Evolutionary conservation across 805 yeast species (phyloP), one percentile per base, ranked within the genome.

Genomic region (Ogataea ramenticola): DNA sequence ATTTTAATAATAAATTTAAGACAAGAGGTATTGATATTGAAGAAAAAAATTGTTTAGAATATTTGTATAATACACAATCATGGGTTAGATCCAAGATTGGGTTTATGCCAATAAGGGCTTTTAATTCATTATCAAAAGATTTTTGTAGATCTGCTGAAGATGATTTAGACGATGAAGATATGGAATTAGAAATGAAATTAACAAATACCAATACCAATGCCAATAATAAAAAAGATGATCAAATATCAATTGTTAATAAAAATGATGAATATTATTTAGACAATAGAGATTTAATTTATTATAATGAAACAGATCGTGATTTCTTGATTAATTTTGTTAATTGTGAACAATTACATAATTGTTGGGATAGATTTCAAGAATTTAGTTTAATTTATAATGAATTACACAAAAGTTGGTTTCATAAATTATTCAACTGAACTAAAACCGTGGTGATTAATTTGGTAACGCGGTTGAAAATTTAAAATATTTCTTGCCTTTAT

Each of bases 1-100:
- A 59, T 38, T 61, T 54, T 32, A 53, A 55, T 32, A 53, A 55
- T 40, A 53, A 56, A 38, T 46, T 53, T 36, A 49, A 50, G 39
- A 75, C 73, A 41, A 72, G 71, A 49, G 43, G 39, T 14, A 66
- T 67, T 56, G 62, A 57, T 42, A 54, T 63, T 32, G 70, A 61
- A 45, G 73, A 68, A 46, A 62, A 61, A 41, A 63, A 64, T 44
- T 67, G 70, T 35, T 41, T 68, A 14, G 72, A 68, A 47, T 63
- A 64, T 41, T 57, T 62, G 39, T 66, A 63, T 49, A 53, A 60
- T 45, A 56, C 60, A 0, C 70, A 60, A 48, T 52, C 65, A 2
- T 68, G 71, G 71, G 55, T 68, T n/a, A 62, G 71, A 44, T 56
- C 70, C 19, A 60, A 66, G 45, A 51, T 67, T 27, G 71, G 66